Base-by-base conservation (phyloP, 495 filamentous ascomycete genomes). In the Apiosordaria backusii region DNA sequence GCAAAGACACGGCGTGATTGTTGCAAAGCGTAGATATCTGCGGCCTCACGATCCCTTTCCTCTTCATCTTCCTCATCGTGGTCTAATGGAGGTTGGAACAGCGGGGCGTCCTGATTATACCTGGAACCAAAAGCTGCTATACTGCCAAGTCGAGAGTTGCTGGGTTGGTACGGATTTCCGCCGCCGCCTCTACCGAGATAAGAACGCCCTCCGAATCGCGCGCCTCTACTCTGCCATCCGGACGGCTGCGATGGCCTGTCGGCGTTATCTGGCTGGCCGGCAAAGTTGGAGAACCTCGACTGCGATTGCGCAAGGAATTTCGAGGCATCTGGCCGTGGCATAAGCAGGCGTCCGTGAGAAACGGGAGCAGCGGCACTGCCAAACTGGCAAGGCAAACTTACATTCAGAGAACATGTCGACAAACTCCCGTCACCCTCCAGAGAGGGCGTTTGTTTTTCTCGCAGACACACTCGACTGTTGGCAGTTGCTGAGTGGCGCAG, bases 221-320 rank as follows among this genome's bases (percentile, higher is more conserved):
- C 67, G 45, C 76, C 78, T 66, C 78, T 74, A 40, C 74, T 68
- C 10, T 79, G 74, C 64, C 73, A 74, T 29, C 75, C 77, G 27
- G 67, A 65, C 1, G 73, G 68, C 24, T 75, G 70, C 7, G 77
- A 66, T 22, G 75, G 15, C 50, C 73, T 62, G 35, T 82, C 80
- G 52, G 72, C 81, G 80, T 76, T 85, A 59, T 90, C 89, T 23
- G 85, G 82, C 68, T 87, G 87, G 61, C 81, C 77, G 35, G 35
- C 35, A 76, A 89, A 82, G 79, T 84, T 85, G 60, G 86, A 89
- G 52, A 86, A 65, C 21, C 92, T 88, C 40, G 95, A 96, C 80
- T 97, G 93, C 62, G 95, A 98, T 85, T 99, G 95, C 60, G 95
- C 93, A 67, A 99, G 88, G 76, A 99, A 99, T 61, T 89, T 90